A percentile compares a stretch with the other conserved stretches of the same genome.
Evolutionary conservation across 148 eudicot species (phyloP).

Genomic region (Cornus kousa): DNA sequence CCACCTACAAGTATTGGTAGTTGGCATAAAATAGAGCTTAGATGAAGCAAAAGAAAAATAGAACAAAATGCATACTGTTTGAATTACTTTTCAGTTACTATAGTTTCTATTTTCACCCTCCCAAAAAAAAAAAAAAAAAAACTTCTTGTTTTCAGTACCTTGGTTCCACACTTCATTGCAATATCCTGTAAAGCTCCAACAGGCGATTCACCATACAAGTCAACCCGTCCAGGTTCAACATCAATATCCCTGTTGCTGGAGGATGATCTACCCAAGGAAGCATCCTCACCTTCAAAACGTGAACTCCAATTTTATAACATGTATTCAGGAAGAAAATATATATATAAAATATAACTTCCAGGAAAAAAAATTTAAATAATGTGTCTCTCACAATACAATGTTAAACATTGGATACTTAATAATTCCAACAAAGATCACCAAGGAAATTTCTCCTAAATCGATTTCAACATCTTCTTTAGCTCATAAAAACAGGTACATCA

Average conservation of each 20-base stretch:
- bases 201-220: conserved; percentile 51
- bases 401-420: not conserved
- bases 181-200: conserved; percentile 75
- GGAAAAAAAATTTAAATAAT: not conserved
- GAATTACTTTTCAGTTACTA: not conserved
- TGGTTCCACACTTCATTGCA: conserved; percentile 80
- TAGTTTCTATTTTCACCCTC: not conserved
- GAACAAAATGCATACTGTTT: not conserved
- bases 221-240: conserved; percentile 46
- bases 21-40: conserved; percentile 39
- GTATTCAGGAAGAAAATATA: too few species aligned
- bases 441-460: not conserved
- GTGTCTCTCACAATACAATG: not conserved
- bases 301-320: not conserved
- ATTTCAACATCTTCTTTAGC: not conserved
- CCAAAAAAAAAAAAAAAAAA: not conserved
- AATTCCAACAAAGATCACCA: not conserved
- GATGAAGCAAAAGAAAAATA: not conserved
- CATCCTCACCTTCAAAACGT: conserved; percentile 56
- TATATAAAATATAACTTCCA: not conserved
- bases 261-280: conserved; percentile 44
- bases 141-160: conserved; percentile 42
- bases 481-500: not conserved
- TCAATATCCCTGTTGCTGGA: conserved; percentile 64
- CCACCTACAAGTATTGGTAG: conserved; percentile 52